Evolutionary conservation across 1,284 basidiomycete genomes (phyloP).

Genomic region (Schizophyllum commune): DNA sequence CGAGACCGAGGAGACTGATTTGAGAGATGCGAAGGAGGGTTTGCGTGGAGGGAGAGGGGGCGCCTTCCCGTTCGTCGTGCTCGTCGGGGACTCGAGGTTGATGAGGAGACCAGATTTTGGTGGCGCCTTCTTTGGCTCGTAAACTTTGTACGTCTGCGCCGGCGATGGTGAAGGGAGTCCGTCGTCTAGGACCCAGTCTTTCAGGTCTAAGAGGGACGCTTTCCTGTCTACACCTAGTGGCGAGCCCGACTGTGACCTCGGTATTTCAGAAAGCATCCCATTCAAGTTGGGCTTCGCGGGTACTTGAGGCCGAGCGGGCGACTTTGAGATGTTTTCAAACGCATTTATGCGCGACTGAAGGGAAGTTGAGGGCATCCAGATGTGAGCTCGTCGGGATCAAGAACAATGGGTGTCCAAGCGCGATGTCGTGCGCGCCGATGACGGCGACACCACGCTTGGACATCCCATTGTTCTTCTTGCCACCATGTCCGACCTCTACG

Average conservation of each 20-base stretch:
- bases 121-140: background rate
- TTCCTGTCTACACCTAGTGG: slow-evolving; percentile 47
- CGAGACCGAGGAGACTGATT: slow-evolving; percentile 33
- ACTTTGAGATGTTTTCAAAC: slow-evolving; percentile 35
- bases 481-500: slow-evolving; percentile 47
- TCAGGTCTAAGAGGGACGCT: slow-evolving; percentile 62
- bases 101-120: slow-evolving; percentile 37
- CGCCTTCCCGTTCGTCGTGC: slow-evolving; percentile 34
- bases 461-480: too few relatives aligned
- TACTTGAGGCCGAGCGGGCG: slow-evolving; percentile 3
- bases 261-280: background rate
- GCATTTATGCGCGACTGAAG: slow-evolving; percentile 53
- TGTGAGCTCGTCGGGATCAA: slow-evolving; percentile 5
- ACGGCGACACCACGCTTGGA: too few relatives aligned
- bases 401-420: slow-evolving; percentile 1
- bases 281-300: too few relatives aligned
- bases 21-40: slow-evolving; percentile 43
- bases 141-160: background rate
- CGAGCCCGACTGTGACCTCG: slow-evolving; percentile 39
- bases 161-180: slow-evolving; percentile 28
- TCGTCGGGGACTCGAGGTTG: slow-evolving; percentile 58
- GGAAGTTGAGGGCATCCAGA: slow-evolving; percentile 41
- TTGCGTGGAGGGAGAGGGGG: slow-evolving; percentile 45
- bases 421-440: too few relatives aligned
- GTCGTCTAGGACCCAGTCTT: slow-evolving; percentile 69